phyloP scores from a whole-genome alignment of 2,329 filamentous ascomycete genomes.

The Neonectria faginata region DNA sequence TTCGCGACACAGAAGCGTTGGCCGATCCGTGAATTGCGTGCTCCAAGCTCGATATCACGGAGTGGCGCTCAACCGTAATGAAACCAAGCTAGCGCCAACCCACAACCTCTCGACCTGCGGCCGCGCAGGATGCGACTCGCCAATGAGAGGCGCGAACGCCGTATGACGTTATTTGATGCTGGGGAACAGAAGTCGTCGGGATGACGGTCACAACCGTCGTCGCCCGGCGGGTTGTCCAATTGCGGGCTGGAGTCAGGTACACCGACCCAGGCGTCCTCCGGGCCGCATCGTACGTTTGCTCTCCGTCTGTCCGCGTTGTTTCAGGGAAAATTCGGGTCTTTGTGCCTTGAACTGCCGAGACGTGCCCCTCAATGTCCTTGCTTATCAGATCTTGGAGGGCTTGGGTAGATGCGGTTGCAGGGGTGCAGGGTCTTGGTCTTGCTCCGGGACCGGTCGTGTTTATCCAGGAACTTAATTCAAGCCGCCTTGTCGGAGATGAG shows the following conservation, averaged over 20 bases:
- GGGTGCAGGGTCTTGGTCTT: not conserved
- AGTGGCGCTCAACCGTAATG: constrained; percentile 37
- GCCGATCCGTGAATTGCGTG: constrained; percentile 42
- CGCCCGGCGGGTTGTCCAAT: not conserved
- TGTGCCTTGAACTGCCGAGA: not conserved
- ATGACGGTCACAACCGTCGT: not conserved
- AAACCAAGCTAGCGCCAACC: constrained; percentile 20
- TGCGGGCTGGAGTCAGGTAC: not conserved
- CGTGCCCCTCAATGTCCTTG: not conserved
- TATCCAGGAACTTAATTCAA: not conserved
- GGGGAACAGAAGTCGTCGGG: too few relatives aligned
- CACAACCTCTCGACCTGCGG: constrained; percentile 1
- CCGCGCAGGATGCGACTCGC: not conserved
- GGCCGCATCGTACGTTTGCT: not conserved
- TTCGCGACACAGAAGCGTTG: constrained; percentile 26
- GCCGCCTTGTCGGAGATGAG: not conserved
- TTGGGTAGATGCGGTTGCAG: not conserved
- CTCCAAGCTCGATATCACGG: constrained; percentile 43
- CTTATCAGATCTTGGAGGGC: not conserved
- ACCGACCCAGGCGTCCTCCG: not conserved
- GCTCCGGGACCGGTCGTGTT: not conserved
- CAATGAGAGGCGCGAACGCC: constrained; percentile 3
- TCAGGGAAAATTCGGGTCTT: not conserved
- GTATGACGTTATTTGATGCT: constrained; percentile 21
- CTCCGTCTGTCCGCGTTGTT: not conserved